Percentiles rank a stretch among this genome's conserved stretches.
phyloP scores from a whole-genome alignment of 1,284 basidiomycete genomes.

The Sporisorium graminicola region DNA sequence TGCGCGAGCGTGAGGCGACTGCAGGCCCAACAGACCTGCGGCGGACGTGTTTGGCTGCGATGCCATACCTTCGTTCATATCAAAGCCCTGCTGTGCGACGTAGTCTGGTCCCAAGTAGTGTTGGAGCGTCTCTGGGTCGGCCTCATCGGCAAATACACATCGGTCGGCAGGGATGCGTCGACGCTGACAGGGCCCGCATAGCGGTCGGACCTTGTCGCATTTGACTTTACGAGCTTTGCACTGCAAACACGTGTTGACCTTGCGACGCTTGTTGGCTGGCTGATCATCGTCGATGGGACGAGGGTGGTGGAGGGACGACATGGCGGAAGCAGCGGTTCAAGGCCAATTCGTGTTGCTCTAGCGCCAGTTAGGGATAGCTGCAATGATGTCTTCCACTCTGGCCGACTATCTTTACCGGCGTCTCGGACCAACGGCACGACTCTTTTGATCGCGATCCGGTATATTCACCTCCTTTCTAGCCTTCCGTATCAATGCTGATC shows the following conservation, averaged over 20 bases:
- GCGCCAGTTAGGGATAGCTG: neutral
- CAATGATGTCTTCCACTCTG: neutral
- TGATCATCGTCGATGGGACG: conserved; percentile 41
- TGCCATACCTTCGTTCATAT: conserved; percentile 24
- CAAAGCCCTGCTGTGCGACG: conserved; percentile 39
- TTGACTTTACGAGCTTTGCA: conserved; percentile 64
- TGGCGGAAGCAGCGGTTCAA: neutral
- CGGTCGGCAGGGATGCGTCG: conserved; percentile 57
- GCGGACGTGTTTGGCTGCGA: conserved; percentile 3
- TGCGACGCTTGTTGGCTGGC: conserved; percentile 56
- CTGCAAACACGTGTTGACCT: conserved; percentile 67
- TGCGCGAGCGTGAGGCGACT: conserved; percentile 50
- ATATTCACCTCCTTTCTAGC: neutral
- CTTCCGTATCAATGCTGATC: neutral
- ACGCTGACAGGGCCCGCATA: conserved; percentile 65
- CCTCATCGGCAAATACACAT: conserved; percentile 61
- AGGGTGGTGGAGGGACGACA: conserved; percentile 39
- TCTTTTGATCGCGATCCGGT: neutral
- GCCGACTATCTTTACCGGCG: neutral
- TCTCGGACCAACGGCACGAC: neutral
- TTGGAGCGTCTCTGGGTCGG: conserved; percentile 48
- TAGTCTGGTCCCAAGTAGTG: conserved; percentile 44
- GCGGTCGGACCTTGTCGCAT: conserved; percentile 64
- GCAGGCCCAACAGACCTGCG: conserved; percentile 37
- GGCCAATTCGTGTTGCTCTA: neutral